phyloP scores from a whole-genome alignment of 495 filamentous ascomycete species.

The Penicillium lividum region DNA sequence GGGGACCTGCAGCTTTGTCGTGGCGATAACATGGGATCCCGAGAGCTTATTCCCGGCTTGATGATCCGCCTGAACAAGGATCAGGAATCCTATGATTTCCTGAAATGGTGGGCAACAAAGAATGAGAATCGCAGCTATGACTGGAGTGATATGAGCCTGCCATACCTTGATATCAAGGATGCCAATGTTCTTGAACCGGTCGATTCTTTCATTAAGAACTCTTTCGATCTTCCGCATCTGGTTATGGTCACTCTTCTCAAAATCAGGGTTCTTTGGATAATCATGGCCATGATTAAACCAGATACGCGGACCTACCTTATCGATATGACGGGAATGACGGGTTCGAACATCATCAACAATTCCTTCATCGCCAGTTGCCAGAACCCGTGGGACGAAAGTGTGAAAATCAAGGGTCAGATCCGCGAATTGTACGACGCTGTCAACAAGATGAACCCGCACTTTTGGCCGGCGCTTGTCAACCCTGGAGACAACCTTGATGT shows the following conservation, averaged over 20 bases:
- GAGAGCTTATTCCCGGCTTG: slow-evolving; percentile 39
- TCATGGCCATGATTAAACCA: slow-evolving; percentile 5
- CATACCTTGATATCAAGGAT: slow-evolving; percentile 30
- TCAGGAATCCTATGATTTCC: slow-evolving; percentile 58
- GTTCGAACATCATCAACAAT: too few species aligned
- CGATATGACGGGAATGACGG: background rate
- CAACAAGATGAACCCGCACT: background rate
- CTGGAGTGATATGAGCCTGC: background rate
- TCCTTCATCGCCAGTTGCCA: background rate
- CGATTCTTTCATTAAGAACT: background rate
- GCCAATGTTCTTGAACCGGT: slow-evolving; percentile 29
- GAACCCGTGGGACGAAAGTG: background rate
- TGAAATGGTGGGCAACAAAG: slow-evolving; percentile 48
- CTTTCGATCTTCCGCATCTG: background rate
- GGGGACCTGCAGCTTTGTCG: slow-evolving; percentile 43
- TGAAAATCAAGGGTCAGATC: slow-evolving; percentile 6
- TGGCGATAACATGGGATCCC: slow-evolving; percentile 48
- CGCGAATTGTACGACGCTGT: slow-evolving; percentile 1
- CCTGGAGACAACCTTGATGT: background rate
- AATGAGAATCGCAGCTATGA: background rate
- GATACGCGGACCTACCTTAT: too few species aligned
- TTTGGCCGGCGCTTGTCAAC: slow-evolving; percentile 8
- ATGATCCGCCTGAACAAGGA: slow-evolving; percentile 50
- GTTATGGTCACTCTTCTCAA: too few species aligned
- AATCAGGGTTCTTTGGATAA: slow-evolving; percentile 13